Conservation (phyloP, 2,329 filamentous ascomycete species). For the Tothia fuscella region DNA sequence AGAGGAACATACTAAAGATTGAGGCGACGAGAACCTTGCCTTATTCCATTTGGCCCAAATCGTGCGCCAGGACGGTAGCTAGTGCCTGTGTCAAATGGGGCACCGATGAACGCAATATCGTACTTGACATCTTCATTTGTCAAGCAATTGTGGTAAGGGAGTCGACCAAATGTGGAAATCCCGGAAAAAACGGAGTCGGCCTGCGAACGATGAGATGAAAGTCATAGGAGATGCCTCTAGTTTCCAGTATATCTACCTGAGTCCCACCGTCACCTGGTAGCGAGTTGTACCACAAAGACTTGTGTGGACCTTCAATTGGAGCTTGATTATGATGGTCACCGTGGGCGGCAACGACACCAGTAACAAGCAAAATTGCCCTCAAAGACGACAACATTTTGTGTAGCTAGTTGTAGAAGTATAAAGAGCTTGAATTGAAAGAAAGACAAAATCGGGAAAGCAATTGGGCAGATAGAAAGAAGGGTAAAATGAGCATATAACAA, state of each 20-base stretch:
- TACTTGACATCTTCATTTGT: conserved; percentile 58
- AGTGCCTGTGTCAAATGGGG: conserved; percentile 60
- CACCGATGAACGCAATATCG: conserved; percentile 76
- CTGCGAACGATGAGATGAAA: conserved; percentile 29
- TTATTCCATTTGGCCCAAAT: conserved; percentile 74
- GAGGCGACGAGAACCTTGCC: conserved; percentile 73
- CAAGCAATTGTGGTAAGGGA: conserved; percentile 68
- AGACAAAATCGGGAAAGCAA: too few relatives aligned
- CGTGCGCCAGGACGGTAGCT: conserved; percentile 70
- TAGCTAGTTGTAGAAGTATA: too few relatives aligned
- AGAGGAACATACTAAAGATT: conserved; percentile 66
- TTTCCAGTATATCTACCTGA: neutral
- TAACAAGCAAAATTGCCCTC: conserved; percentile 26
- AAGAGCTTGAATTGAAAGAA: too few relatives aligned
- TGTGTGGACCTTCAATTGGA: conserved; percentile 54
- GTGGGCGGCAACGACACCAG: conserved; percentile 46
- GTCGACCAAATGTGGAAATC: conserved; percentile 72
- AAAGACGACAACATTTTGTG: conserved; percentile 1
- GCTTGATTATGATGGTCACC: conserved; percentile 47
- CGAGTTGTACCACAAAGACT: conserved; percentile 70
- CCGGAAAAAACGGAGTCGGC: conserved; percentile 82
- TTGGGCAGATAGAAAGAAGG: too few relatives aligned
- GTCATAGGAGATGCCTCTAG: neutral
- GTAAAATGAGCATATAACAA: too few relatives aligned
- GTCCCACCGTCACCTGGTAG: conserved; percentile 75